These are phyloP conservation scores for Arthroderma sp. DNA, from an alignment of 2,329 filamentous ascomycete species.

Conservation along the genomic window DNA sequence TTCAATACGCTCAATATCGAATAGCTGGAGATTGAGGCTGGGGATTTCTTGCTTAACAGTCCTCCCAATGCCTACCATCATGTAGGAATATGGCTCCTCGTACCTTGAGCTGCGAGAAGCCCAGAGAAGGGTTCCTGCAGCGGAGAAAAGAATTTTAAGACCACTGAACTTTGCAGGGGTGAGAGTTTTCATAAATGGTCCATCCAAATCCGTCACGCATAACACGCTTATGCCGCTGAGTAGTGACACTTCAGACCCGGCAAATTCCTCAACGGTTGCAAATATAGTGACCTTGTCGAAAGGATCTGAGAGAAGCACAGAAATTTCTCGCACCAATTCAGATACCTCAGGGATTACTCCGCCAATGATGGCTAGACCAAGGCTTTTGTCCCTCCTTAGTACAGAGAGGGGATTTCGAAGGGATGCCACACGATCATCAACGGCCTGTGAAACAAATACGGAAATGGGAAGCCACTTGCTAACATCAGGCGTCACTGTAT, in stretches of 20 bases:
- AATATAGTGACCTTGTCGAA: not conserved
- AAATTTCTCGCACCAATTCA: not conserved
- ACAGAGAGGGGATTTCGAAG: not conserved
- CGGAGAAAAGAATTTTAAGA: not conserved
- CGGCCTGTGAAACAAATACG: slow-evolving; percentile 1
- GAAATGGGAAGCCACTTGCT: not conserved
- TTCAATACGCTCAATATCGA: not conserved
- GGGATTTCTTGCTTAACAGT: not conserved
- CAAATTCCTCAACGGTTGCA: not conserved
- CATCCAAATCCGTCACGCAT: not conserved
- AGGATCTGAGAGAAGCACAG: not conserved
- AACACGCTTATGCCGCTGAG: too few species aligned
- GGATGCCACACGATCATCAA: not conserved
- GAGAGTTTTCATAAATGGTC: not conserved
- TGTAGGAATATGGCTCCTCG: not conserved
- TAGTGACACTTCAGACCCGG: too few species aligned
- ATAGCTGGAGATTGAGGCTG: not conserved
- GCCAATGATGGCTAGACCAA: not conserved
- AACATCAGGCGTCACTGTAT: slow-evolving; percentile 2
- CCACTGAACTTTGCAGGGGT: not conserved
- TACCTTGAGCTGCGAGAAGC: not conserved
- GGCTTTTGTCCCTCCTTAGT: too few species aligned
- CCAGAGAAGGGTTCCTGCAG: not conserved
- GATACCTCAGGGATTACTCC: not conserved
- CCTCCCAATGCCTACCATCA: not conserved